Evolutionary conservation across 192 early-diverging fungal species (phyloP).

Genomic region (Cetraspora pellucida): DNA sequence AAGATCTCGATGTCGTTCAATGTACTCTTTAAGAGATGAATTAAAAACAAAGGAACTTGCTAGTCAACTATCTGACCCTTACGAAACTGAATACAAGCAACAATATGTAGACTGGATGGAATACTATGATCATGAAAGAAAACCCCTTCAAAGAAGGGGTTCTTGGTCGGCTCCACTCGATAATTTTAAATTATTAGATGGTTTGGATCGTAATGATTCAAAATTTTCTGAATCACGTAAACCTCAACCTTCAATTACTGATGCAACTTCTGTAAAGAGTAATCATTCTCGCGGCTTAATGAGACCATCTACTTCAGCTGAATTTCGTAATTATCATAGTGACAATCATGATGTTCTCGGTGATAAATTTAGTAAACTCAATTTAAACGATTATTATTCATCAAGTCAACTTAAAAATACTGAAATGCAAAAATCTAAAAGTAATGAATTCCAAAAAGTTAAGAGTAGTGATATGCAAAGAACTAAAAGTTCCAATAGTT

Average conservation of each 20-base stretch:
- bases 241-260: slow-evolving; percentile 13
- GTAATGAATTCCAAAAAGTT: neutral
- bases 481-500: neutral
- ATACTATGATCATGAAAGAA: neutral
- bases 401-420: neutral
- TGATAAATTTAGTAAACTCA: neutral
- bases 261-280: slow-evolving; percentile 14
- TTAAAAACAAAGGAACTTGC: neutral
- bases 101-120: slow-evolving; percentile 32
- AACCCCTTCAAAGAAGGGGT: neutral
- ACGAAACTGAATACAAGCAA: slow-evolving; percentile 15
- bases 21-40: no score
- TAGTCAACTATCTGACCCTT: neutral
- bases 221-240: neutral
- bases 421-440: neutral
- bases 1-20: no score
- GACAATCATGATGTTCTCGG: neutral
- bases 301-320: slow-evolving; percentile 7
- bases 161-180: slow-evolving; percentile 26
- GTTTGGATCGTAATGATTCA: neutral
- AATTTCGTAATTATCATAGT: slow-evolving; percentile 15
- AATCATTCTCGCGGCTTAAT: neutral
- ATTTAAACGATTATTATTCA: neutral
- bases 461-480: neutral
- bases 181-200: slow-evolving; percentile 8